A percentile compares a stretch with the other conserved stretches of the same genome.
Evolutionary conservation across 805 yeast species (phyloP).

Genomic region (Yarrowia sp.): DNA sequence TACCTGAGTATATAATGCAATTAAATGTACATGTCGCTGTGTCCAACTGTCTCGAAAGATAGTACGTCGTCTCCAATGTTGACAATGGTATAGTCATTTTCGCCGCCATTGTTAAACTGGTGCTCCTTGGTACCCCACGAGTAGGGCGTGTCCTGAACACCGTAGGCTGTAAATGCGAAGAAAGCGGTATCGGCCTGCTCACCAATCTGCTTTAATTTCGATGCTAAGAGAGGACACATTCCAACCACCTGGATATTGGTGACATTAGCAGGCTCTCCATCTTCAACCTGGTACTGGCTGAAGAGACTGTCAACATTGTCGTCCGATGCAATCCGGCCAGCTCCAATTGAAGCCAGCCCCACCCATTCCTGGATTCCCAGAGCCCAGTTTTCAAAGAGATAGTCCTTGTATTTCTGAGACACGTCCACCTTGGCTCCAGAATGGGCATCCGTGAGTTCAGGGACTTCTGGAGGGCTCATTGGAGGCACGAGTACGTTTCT

Average conservation of each 20-base stretch:
- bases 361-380: slow-evolving; percentile 30
- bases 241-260: background rate
- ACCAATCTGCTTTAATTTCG: background rate
- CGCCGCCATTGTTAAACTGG: slow-evolving; percentile 29
- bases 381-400: slow-evolving; percentile 29
- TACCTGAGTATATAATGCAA: background rate
- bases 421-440: background rate
- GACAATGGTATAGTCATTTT: slow-evolving; percentile 29
- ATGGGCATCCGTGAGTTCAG: slow-evolving; percentile 1
- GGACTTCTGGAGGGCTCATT: background rate
- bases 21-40: slow-evolving; percentile 18
- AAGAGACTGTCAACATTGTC: slow-evolving; percentile 28
- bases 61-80: slow-evolving; percentile 3
- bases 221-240: background rate
- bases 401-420: background rate
- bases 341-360: slow-evolving; percentile 28
- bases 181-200: slow-evolving; percentile 15
- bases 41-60: slow-evolving; percentile 15
- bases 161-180: slow-evolving; percentile 28
- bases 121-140: slow-evolving; percentile 32
- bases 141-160: slow-evolving; percentile 31
- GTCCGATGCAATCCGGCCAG: slow-evolving; percentile 26
- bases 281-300: slow-evolving; percentile 28
- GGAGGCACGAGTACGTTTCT: background rate
- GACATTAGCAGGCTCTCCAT: background rate